Evolutionary conservation across 2,329 filamentous ascomycete genomes (phyloP).

Genomic region (Penicillium sclerotiorum): DNA sequence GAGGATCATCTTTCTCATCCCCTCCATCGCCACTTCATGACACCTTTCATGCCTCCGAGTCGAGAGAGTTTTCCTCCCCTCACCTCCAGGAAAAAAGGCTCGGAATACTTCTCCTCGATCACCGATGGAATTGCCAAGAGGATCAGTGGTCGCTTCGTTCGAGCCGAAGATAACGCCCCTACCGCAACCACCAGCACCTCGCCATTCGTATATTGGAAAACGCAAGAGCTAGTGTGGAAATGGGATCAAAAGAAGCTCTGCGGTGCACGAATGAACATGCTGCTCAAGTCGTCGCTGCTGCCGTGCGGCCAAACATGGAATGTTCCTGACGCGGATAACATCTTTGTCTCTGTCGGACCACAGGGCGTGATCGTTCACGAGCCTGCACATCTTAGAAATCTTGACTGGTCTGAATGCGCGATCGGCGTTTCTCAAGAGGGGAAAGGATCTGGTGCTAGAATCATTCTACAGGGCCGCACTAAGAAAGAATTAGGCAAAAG

Average conservation of each 20-base stretch:
- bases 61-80: neutral
- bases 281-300: neutral
- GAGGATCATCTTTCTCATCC: neutral
- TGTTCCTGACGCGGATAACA: neutral
- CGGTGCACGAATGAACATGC: conserved; percentile 1
- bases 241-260: conserved; percentile 2
- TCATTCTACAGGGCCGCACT: conserved; percentile 2
- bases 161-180: neutral
- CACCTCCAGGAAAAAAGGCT: neutral
- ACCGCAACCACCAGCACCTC: neutral
- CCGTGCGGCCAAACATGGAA: conserved; percentile 1
- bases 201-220: conserved; percentile 5
- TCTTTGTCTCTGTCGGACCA: neutral
- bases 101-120: neutral
- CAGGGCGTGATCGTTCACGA: neutral
- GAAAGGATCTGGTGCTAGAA: neutral
- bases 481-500: neutral
- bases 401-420: conserved; percentile 1
- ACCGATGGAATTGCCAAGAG: neutral
- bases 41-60: neutral
- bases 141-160: neutral
- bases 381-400: neutral
- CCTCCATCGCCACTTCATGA: neutral
- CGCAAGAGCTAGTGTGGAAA: conserved; percentile 3
- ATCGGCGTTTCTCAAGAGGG: neutral